phyloP scores from a whole-genome alignment of 257 asterid genomes.

The Gardenia jasminoides region DNA sequence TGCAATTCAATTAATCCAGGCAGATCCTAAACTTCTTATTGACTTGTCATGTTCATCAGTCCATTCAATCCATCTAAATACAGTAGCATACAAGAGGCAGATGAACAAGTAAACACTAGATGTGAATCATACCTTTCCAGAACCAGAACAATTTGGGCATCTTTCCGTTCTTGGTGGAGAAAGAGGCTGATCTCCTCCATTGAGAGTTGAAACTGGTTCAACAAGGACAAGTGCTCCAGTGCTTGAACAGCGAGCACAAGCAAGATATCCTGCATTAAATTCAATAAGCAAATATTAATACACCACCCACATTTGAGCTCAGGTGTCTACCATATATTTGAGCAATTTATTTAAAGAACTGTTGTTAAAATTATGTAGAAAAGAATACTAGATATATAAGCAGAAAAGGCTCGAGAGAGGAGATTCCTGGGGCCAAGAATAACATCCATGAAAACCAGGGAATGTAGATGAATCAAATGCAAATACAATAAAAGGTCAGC shows the following conservation, averaged over 20 bases:
- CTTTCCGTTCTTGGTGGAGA: constrained; percentile 77
- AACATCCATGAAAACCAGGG: too few relatives aligned
- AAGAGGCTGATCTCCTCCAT: constrained; percentile 48
- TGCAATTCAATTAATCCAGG: background rate
- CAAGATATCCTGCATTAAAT: constrained; percentile 73
- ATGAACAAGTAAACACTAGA: background rate
- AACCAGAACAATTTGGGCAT: constrained; percentile 85
- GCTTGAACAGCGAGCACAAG: constrained; percentile 93
- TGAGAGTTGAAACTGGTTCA: constrained; percentile 62
- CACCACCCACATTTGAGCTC: background rate
- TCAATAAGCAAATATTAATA: background rate
- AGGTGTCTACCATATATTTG: background rate
- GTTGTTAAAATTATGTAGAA: background rate
- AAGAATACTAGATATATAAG: background rate
- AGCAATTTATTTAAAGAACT: background rate
- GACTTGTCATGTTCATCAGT: background rate
- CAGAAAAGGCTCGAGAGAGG: background rate
- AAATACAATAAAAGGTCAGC: background rate
- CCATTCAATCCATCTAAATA: background rate
- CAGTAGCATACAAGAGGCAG: background rate
- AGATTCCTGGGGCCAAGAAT: background rate
- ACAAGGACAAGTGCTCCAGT: constrained; percentile 76
- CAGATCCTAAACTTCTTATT: background rate
- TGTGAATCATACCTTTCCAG: constrained; percentile 72
- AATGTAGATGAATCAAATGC: background rate